These are phyloP conservation scores for Odonthalia washingtoniensis DNA, from an alignment of 31 red algal species.

Conservation along the genomic window DNA sequence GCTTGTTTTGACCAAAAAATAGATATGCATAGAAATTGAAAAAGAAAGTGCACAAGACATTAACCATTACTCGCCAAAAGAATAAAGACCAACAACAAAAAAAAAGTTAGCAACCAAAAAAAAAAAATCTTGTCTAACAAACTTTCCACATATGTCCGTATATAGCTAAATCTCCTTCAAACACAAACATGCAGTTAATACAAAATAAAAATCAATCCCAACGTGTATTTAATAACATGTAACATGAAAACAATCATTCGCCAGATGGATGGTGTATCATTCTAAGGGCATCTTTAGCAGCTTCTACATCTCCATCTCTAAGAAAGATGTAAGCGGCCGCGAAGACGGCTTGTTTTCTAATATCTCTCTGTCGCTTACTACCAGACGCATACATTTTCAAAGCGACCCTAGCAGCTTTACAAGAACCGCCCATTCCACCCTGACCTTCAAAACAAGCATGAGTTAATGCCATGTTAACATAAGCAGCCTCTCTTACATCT, in stretches of 20 bases:
- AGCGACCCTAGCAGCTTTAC: slow-evolving; percentile 56
- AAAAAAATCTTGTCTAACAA: no score
- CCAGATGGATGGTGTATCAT: slow-evolving; percentile 23
- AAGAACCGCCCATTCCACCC: slow-evolving; percentile 28
- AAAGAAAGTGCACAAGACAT: no score
- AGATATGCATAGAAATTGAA: no score
- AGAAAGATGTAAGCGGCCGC: slow-evolving; percentile 75
- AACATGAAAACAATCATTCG: not conserved
- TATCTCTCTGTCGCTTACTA: slow-evolving; percentile 15
- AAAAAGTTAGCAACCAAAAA: no score
- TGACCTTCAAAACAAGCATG: slow-evolving; percentile 58
- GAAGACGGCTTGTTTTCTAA: slow-evolving; percentile 56
- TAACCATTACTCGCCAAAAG: no score
- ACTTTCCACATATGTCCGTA: no score
- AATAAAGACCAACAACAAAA: no score
- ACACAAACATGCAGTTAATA: no score
- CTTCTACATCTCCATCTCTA: slow-evolving; percentile 56
- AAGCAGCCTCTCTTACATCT: slow-evolving; percentile 55
- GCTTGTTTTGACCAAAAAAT: no score
- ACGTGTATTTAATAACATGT: no score
- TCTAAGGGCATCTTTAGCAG: slow-evolving; percentile 47
- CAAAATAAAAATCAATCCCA: no score
- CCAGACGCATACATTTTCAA: slow-evolving; percentile 47
- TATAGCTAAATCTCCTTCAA: no score
- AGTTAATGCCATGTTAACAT: slow-evolving; percentile 66